These are phyloP conservation scores for Pythium pyrilobum DNA, from an alignment of 352 stramenopile species.

Conservation along the genomic window DNA sequence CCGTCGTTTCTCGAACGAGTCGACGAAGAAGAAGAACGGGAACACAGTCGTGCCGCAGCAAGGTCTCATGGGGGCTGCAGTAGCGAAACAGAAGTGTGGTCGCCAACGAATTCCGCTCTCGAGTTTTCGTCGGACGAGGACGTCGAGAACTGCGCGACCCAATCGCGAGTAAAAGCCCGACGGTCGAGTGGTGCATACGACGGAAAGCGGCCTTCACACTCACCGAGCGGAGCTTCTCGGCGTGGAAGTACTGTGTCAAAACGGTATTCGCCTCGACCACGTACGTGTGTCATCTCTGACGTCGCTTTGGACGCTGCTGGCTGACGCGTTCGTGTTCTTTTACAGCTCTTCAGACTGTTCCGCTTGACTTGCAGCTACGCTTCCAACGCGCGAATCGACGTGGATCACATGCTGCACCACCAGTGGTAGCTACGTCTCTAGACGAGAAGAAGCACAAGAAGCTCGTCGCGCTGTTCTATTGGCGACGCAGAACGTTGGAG, in stretches of 20 bases:
- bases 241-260: too few species aligned
- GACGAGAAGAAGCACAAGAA: constrained; percentile 21
- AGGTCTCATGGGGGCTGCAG: too few species aligned
- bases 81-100: too few species aligned
- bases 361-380: too few species aligned
- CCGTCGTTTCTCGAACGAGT: background rate
- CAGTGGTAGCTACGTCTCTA: constrained; percentile 1
- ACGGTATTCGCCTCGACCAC: background rate
- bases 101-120: background rate
- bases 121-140: constrained; percentile 8
- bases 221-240: too few species aligned
- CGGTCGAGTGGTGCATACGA: background rate
- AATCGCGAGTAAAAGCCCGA: too few species aligned
- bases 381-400: background rate
- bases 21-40: background rate
- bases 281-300: background rate
- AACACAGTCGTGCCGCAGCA: background rate
- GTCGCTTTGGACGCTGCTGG: background rate
- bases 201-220: too few species aligned
- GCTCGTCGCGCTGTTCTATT: constrained; percentile 19
- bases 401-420: too few species aligned
- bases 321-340: background rate
- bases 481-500: constrained; percentile 13
- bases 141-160: constrained; percentile 8
- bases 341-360: constrained; percentile 5